A percentile compares a stretch with the other conserved stretches of the same genome.
Evolutionary conservation across 768 basidiomycete species (phyloP).

Genomic region (Tulasnella sp.): DNA sequence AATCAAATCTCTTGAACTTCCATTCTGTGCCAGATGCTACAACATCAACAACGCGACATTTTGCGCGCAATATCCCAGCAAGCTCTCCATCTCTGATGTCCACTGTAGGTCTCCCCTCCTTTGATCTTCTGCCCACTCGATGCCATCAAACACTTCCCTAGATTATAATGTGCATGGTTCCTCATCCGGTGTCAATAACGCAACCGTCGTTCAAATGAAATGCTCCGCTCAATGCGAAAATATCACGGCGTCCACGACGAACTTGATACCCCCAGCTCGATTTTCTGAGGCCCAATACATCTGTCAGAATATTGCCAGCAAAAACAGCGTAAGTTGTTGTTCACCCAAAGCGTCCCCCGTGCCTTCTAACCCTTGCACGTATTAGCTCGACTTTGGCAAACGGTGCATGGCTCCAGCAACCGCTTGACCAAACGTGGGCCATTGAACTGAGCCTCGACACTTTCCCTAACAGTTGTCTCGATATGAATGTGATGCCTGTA

Average conservation of each 20-base stretch:
- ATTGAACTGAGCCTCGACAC: background rate
- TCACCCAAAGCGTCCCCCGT: background rate
- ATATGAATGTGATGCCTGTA: background rate
- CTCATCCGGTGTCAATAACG: conserved; percentile 43
- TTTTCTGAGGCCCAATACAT: conserved; percentile 46
- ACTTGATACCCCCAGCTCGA: conserved; percentile 34
- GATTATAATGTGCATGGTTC: conserved; percentile 53
- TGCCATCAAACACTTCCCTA: background rate
- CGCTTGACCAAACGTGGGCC: background rate
- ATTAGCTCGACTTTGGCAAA: conserved; percentile 3
- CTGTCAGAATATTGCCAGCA: conserved; percentile 53
- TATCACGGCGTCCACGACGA: conserved; percentile 40
- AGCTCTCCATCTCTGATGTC: conserved; percentile 54
- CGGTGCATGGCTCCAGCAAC: background rate
- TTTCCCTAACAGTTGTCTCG: background rate
- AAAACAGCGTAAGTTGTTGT: background rate
- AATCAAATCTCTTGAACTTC: background rate
- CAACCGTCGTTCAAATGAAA: conserved; percentile 50
- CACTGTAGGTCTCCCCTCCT: conserved; percentile 37
- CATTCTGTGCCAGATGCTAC: background rate
- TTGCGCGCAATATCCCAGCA: conserved; percentile 54
- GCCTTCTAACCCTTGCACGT: background rate
- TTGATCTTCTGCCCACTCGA: background rate
- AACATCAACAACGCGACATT: conserved; percentile 49
- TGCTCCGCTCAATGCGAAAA: conserved; percentile 46